Percentiles rank a stretch among this genome's conserved stretches.
These are phyloP conservation scores for Pyrrhoderma noxium DNA, from an alignment of 1,284 basidiomycete species.

Conservation along the genomic window DNA sequence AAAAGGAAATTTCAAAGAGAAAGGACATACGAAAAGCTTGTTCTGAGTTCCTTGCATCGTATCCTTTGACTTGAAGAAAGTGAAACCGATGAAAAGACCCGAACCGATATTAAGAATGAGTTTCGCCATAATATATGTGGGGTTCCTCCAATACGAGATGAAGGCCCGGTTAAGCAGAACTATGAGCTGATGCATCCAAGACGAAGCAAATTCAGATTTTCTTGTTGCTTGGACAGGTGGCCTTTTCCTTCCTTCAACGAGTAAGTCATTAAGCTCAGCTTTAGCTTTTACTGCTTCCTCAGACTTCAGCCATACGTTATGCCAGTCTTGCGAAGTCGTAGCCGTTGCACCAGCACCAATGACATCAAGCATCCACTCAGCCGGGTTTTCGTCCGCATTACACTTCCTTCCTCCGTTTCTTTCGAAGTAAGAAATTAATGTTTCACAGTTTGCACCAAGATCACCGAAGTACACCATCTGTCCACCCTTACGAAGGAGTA, in stretches of 20 bases:
- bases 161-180: slow-evolving; percentile 44
- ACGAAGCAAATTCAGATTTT: slow-evolving; percentile 42
- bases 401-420: slow-evolving; percentile 43
- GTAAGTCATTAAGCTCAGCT: slow-evolving; percentile 30
- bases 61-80: slow-evolving; percentile 16
- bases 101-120: slow-evolving; percentile 22
- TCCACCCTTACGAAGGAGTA: slow-evolving; percentile 59
- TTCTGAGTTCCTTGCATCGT: slow-evolving; percentile 17
- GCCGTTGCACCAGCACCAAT: slow-evolving; percentile 43
- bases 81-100: slow-evolving; percentile 17
- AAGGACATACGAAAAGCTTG: slow-evolving; percentile 12
- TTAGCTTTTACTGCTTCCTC: slow-evolving; percentile 25
- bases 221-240: slow-evolving; percentile 31
- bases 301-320: slow-evolving; percentile 36
- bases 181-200: slow-evolving; percentile 37
- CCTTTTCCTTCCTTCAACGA: slow-evolving; percentile 31
- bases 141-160: slow-evolving; percentile 50
- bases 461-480: slow-evolving; percentile 77
- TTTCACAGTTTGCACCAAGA: slow-evolving; percentile 49
- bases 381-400: slow-evolving; percentile 36
- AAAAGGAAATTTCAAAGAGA: too few relatives aligned
- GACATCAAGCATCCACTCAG: slow-evolving; percentile 60
- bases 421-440: slow-evolving; percentile 66
- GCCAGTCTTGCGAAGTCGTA: slow-evolving; percentile 35
- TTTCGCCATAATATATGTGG: slow-evolving; percentile 45